Conservation (phyloP, 2,329 filamentous ascomycete species). For the Shiraia sp. region DNA sequence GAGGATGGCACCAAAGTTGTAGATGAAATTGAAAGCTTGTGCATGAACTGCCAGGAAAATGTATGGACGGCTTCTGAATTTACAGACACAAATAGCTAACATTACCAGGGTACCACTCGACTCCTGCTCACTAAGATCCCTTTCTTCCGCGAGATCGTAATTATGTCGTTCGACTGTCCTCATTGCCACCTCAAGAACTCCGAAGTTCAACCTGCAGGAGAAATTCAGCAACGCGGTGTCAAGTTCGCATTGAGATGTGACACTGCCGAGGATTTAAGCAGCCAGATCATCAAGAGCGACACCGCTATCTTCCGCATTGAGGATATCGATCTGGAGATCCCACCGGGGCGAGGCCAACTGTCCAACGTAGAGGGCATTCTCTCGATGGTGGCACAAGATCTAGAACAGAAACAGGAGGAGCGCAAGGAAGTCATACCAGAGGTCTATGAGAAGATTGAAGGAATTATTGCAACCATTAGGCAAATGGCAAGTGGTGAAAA, state of each 20-base stretch:
- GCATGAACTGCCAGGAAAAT: slow-evolving; percentile 59
- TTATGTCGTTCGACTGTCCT: slow-evolving; percentile 95
- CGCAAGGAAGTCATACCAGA: slow-evolving; percentile 79
- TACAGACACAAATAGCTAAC: slow-evolving; percentile 17
- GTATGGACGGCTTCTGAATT: slow-evolving; percentile 26
- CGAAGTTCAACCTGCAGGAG: slow-evolving; percentile 88
- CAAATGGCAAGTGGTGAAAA: slow-evolving; percentile 76
- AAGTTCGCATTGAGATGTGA: slow-evolving; percentile 84
- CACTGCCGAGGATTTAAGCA: slow-evolving; percentile 71
- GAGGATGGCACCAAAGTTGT: slow-evolving; percentile 53
- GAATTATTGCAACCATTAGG: slow-evolving; percentile 72
- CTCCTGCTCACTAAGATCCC: slow-evolving; percentile 91
- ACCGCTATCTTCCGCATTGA: slow-evolving; percentile 83
- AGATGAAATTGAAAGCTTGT: slow-evolving; percentile 58
- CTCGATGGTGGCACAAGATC: slow-evolving; percentile 74
- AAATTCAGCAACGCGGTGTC: slow-evolving; percentile 85
- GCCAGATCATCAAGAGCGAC: slow-evolving; percentile 92
- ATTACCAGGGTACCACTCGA: slow-evolving; percentile 74
- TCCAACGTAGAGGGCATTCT: slow-evolving; percentile 93
- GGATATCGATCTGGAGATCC: slow-evolving; percentile 91
- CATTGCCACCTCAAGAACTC: slow-evolving; percentile 90
- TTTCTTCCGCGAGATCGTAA: slow-evolving; percentile 95
- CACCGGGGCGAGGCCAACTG: slow-evolving; percentile 84
- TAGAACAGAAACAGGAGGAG: slow-evolving; percentile 79
- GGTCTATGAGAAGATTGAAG: slow-evolving; percentile 74